A percentile compares a stretch with the other conserved stretches of the same genome.
Conservation (phyloP, 768 basidiomycete species). For the Pisolithus marmoratus region DNA sequence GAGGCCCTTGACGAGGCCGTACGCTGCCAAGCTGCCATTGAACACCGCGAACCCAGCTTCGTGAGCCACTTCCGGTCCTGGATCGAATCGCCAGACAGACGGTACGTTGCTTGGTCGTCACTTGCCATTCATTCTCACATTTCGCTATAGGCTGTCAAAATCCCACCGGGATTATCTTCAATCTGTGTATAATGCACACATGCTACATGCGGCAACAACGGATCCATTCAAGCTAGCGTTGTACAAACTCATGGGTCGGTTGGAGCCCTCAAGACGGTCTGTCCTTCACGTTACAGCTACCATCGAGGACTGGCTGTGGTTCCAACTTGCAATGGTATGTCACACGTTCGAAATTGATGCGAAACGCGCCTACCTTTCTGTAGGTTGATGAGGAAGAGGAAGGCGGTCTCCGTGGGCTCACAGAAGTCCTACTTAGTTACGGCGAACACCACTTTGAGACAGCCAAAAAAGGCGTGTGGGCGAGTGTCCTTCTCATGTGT, state of each 20-base stretch:
- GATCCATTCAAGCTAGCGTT: conserved; percentile 96
- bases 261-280: conserved; percentile 76
- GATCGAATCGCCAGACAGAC: conserved; percentile 75
- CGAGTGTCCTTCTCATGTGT: conserved; percentile 79
- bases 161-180: conserved; percentile 76
- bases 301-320: conserved; percentile 98
- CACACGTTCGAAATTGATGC: not conserved
- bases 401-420: conserved; percentile 64
- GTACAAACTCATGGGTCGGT: conserved; percentile 91
- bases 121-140: conserved; percentile 3
- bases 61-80: conserved; percentile 77
- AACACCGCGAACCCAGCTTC: conserved; percentile 78
- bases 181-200: conserved; percentile 76
- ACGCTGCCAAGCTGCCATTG: conserved; percentile 62
- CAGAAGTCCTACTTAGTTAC: conserved; percentile 72
- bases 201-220: conserved; percentile 79
- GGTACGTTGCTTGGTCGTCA: conserved; percentile 35
- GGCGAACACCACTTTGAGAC: conserved; percentile 80
- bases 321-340: conserved; percentile 81
- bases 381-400: conserved; percentile 81
- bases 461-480: conserved; percentile 66
- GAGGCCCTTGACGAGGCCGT: conserved; percentile 79
- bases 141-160: conserved; percentile 52
- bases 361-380: conserved; percentile 1
- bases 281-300: conserved; percentile 83